phyloP scores from a whole-genome alignment of 1,284 basidiomycete genomes.

The Sporisorium reilianum region DNA sequence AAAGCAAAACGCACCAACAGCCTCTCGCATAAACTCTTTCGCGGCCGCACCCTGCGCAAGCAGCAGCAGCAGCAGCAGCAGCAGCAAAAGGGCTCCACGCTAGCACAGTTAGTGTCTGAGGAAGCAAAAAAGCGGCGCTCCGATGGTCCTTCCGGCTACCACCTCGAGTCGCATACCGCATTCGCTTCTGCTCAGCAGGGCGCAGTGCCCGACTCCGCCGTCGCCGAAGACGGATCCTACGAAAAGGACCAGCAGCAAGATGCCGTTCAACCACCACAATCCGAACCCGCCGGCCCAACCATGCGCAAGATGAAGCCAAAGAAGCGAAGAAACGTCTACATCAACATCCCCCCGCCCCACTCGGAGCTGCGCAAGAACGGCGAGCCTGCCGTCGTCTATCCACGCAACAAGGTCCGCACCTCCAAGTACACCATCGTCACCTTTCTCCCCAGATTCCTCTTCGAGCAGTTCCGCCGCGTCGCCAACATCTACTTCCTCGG shows the following conservation, averaged over 20 bases:
- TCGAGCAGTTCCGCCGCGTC: slow-evolving; percentile 73
- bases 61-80: slow-evolving; percentile 44
- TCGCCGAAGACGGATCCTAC: slow-evolving; percentile 29
- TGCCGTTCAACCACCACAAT: slow-evolving; percentile 3
- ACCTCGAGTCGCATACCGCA: slow-evolving; percentile 42
- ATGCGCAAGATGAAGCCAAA: slow-evolving; percentile 57
- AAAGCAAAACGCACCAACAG: slow-evolving; percentile 48
- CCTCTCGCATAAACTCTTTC: slow-evolving; percentile 54
- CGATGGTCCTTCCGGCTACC: slow-evolving; percentile 35
- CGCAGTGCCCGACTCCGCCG: slow-evolving; percentile 37
- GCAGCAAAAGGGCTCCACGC: slow-evolving; percentile 32
- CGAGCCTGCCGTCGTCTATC: slow-evolving; percentile 82
- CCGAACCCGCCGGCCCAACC: slow-evolving; percentile 34
- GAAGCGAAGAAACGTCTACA: slow-evolving; percentile 62
- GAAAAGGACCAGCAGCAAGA: slow-evolving; percentile 15
- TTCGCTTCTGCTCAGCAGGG: slow-evolving; percentile 61
- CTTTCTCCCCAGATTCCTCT: slow-evolving; percentile 77
- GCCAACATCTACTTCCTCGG: slow-evolving; percentile 93
- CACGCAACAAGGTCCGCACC: slow-evolving; percentile 93
- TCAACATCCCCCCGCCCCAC: slow-evolving; percentile 71
- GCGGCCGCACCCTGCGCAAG: slow-evolving; percentile 50
- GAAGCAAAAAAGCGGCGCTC: slow-evolving; percentile 45
- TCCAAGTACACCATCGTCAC: slow-evolving; percentile 91
- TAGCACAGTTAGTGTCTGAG: slow-evolving; percentile 38
- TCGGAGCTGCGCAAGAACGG: slow-evolving; percentile 79